Percentiles rank a stretch among this genome's conserved stretches.
These are phyloP conservation scores for Leishmania amazonensis DNA, from an alignment of 208 protist species.

Conservation along the genomic window DNA sequence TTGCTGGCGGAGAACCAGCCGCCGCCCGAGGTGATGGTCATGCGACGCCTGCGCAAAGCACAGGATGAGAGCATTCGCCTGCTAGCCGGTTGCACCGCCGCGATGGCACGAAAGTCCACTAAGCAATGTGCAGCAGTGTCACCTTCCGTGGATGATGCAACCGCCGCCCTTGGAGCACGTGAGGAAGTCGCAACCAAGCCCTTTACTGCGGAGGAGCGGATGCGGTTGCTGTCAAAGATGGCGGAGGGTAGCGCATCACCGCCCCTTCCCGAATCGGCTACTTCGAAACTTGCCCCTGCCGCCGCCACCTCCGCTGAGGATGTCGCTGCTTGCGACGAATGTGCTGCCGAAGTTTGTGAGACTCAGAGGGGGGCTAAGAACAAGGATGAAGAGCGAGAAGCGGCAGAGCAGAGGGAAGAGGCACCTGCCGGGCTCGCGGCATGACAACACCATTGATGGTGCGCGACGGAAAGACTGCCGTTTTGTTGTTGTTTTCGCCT, in stretches of 20 bases:
- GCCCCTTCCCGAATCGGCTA: background rate
- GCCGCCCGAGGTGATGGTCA: conserved; percentile 4
- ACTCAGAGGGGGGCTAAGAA: background rate
- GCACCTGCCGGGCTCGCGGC: background rate
- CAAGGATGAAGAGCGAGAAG: background rate
- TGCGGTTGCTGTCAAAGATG: conserved; percentile 2
- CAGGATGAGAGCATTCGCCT: conserved; percentile 31
- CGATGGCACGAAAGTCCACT: background rate
- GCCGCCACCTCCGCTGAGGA: background rate
- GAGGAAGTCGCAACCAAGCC: conserved; percentile 1
- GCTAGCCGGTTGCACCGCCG: conserved; percentile 7
- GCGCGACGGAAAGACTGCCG: background rate
- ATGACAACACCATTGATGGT: background rate
- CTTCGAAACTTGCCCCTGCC: background rate
- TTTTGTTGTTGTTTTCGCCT: background rate
- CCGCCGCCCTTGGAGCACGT: background rate
- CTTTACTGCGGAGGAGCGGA: conserved; percentile 6
- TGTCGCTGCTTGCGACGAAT: background rate
- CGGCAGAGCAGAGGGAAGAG: background rate
- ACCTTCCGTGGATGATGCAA: background rate
- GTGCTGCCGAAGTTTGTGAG: background rate
- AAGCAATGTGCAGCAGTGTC: background rate
- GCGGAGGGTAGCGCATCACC: background rate
- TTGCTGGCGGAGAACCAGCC: conserved; percentile 20
- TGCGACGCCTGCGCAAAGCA: conserved; percentile 14